Base-by-base conservation (phyloP, 1,284 basidiomycete species). In the Gomphus bonarii region DNA sequence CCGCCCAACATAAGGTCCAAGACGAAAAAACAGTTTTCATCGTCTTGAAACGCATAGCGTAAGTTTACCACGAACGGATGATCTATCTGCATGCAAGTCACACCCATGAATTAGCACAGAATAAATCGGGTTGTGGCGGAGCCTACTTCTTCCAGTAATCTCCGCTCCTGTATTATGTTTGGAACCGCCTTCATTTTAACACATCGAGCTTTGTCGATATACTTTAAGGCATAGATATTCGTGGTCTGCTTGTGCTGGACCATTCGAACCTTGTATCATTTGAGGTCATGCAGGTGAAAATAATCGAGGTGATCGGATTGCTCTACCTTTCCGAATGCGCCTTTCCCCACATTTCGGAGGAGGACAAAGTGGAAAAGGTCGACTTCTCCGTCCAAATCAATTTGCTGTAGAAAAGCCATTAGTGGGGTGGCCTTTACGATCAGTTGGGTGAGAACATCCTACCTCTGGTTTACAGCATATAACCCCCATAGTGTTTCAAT, bases 31-130 rank as follows among this genome's bases (percentile, higher is more conserved):
- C 95, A 93, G 68, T 97, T 97, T 66, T 94, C 89, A 66, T 98
- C 95, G 67, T 98, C 95, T 70, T 98, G 95, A 69, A 98, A 98
- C 2, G 95, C 95, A 69, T 97, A 97, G 46, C 94, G 86, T 65
- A 98, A 68, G 70, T 97, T 97, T 63, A 95, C 93, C 48, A 97
- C 78, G 67, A 95, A 97, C 16, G 92, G 85, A 65, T 95, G 92
- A 70, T 97, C 92, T 66, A 98, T 89, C 91, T 95, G 40, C 28
- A 22, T 52, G 50, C 28, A 47, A 20, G 42, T 22, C 31, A 8
- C 31, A 44, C 28, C 59, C 14, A 12, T 20, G 2, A 49, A 16
- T 38, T 36, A 48, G 54, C 8, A 36, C 38, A 57, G n/a, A 20
- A 47, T 42, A 6, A 25, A 18, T 28, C 14, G 22, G 31, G 18